Base-by-base conservation (phyloP, 345 rosid species). In the Chamaenerion angustifolium region DNA sequence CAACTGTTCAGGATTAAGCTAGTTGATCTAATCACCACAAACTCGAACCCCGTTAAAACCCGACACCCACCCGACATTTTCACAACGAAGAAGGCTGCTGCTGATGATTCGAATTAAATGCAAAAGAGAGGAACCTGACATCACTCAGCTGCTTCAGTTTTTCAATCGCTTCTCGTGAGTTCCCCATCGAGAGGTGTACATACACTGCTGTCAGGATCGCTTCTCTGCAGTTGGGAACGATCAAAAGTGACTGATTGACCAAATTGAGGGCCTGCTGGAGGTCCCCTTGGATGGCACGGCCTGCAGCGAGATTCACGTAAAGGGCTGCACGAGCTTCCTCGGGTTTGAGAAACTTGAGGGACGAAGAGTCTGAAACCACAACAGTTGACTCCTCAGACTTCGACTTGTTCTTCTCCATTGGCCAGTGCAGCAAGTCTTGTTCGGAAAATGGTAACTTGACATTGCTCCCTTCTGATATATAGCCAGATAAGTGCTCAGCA, bases 241-340 rank as follows among this genome's bases (percentile, higher is more conserved):
- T 51, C 19, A 76, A 56, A 48, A 88, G 57, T 1, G 95, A 95
- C 48, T 71, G 79, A 4, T 51, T 53, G 44, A 75, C 77, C 45
- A 85, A 75, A 56, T 73, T 73, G 40, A 65, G 64, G 18, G 99
- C 99, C 50, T 59, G 71, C 48, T 82, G 80, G 13, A 79, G 60
- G 46, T 82, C 90, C 25, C 96, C 96, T 64, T 88, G 84, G 43
- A 75, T 51, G 14, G 97, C 97, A 43, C 45, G 71, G 62, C 71
- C 60, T 0, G 75, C 68, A 1, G 95, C 94, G 42, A 93, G 77
- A 78, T 93, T 75, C 42, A 82, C 79, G 21, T 76, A 93, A 40
- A 93, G 88, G 40, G 67, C 62, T 52, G 94, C 99, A 2, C 81
- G 80, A 43, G 99, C 96, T 75, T 81, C 96, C 61, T 75, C 88